Percentiles rank a stretch among this genome's conserved stretches.
These are phyloP conservation scores for Coniochaeta sp. DNA, from an alignment of 2,329 filamentous ascomycete genomes.

Conservation along the genomic window DNA sequence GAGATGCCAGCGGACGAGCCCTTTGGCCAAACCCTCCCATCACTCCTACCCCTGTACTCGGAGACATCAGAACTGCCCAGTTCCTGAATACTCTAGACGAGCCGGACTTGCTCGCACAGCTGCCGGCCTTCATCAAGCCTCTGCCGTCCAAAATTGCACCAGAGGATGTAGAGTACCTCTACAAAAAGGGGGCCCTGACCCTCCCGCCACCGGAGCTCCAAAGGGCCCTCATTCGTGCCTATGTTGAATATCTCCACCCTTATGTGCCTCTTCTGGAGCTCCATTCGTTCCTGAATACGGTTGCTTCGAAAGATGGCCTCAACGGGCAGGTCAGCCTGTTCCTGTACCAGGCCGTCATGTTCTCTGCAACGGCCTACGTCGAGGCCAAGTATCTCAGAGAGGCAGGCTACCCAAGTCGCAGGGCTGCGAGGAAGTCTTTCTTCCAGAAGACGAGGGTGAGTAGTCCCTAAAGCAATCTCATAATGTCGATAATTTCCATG, in stretches of 20 bases:
- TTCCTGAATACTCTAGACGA: constrained; percentile 41
- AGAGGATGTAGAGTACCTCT: constrained; percentile 78
- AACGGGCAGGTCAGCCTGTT: constrained; percentile 73
- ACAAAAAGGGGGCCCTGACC: constrained; percentile 75
- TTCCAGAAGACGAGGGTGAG: constrained; percentile 81
- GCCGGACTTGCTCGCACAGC: constrained; percentile 37
- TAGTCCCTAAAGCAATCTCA: constrained; percentile 9
- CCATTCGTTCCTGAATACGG: constrained; percentile 49
- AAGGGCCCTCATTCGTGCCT: constrained; percentile 73
- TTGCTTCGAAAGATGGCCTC: constrained; percentile 61
- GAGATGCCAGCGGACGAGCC: constrained; percentile 21
- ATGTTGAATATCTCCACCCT: constrained; percentile 84
- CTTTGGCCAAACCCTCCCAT: constrained; percentile 23
- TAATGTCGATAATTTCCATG: neutral
- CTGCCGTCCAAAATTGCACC: constrained; percentile 68
- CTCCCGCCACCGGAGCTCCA: constrained; percentile 66
- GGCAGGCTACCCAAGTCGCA: constrained; percentile 71
- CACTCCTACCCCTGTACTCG: constrained; percentile 23
- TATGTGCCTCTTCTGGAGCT: constrained; percentile 86
- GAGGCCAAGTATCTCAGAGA: constrained; percentile 69
- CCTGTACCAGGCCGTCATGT: constrained; percentile 92
- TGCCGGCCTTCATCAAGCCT: constrained; percentile 68
- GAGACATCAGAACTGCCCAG: constrained; percentile 31
- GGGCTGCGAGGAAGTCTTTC: constrained; percentile 78
- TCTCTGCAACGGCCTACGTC: constrained; percentile 81